Percentiles rank a stretch among this genome's conserved stretches.
Conservation (phyloP, 1,284 basidiomycete species). For the Rhodotorula sp. region DNA sequence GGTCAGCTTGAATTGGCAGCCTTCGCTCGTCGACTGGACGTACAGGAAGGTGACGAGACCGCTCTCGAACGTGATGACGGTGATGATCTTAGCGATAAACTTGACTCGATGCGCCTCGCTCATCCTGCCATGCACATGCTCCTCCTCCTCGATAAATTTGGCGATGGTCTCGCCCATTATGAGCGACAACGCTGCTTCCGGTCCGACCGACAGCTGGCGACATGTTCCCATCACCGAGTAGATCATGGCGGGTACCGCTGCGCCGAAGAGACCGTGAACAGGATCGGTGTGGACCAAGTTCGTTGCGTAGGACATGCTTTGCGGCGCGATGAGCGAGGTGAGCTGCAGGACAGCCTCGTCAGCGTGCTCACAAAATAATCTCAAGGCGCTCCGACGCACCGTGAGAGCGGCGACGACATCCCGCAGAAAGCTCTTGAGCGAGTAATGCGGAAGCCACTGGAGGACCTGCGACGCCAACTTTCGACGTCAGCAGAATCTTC, state of each 20-base stretch:
- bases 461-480: constrained; percentile 10
- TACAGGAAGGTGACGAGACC: constrained; percentile 77
- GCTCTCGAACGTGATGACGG: constrained; percentile 79
- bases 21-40: not conserved
- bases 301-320: constrained; percentile 83
- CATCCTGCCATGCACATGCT: constrained; percentile 53
- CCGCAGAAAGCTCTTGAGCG: constrained; percentile 69
- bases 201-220: constrained; percentile 63
- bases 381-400: constrained; percentile 44
- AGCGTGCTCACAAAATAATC: not conserved
- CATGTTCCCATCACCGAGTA: constrained; percentile 81
- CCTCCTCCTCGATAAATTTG: constrained; percentile 63
- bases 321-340: constrained; percentile 84
- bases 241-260: constrained; percentile 29
- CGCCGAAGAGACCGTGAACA: constrained; percentile 67
- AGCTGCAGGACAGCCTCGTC: constrained; percentile 48
- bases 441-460: constrained; percentile 79
- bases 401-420: constrained; percentile 82
- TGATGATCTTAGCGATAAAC: constrained; percentile 59
- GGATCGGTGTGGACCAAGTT: constrained; percentile 61
- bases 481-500: not conserved
- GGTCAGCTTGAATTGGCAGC: no score
- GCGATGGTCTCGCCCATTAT: constrained; percentile 81
- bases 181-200: constrained; percentile 85
- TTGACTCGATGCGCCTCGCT: constrained; percentile 51